Evolutionary conservation across 129 eudicot genomes (phyloP), one percentile per base, ranked within the genome.

Genomic region (Solidago caesia): DNA sequence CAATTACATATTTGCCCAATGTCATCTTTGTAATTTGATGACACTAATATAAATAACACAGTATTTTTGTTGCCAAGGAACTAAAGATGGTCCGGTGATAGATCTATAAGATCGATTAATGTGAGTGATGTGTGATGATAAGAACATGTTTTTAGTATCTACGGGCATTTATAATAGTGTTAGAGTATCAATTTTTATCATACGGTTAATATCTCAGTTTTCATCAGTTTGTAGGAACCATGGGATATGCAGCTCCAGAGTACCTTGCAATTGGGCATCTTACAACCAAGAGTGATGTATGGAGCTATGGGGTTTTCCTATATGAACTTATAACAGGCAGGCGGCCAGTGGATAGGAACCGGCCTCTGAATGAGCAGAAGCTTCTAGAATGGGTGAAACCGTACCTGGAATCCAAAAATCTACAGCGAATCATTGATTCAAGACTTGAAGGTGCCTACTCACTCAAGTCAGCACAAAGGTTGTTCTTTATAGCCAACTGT

Each of bases 361-460:
- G 85, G 10, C 96, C 96, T 29, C 88, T 77, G 73, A 70, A 68
- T 58, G 97, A 91, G 82, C 96, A 88, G 72, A 91, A 89, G 78
- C 96, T 91, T 65, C 80, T 91, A 68, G 96, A 86, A 71, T 88
- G 96, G 97, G 88, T 91, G 57, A 91, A 87, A 44, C 97, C 92
- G 0, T 81, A 91, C 83, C 72, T 88, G 14, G 92, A 86, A 21
- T 75, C 90, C 2, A 88, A 77, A 76, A 91, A 65, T 61, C 88
- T 91, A 63, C 89, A 84, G 60, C 70, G 75, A 71, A 91, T 91
- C 53, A 43, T 91, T 27, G 97, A 91, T 57, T 80, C 90, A 49
- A 91, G 90, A 77, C 96, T 91, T 41, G 96, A 88, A 46, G 83
- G 86, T 5, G 83, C 85, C 44, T 84, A 81, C 61, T 72, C 87